Evolutionary conservation across 768 basidiomycete species (phyloP), one percentile per base, ranked within the genome.

Genomic region (Lactarius evosmus): DNA sequence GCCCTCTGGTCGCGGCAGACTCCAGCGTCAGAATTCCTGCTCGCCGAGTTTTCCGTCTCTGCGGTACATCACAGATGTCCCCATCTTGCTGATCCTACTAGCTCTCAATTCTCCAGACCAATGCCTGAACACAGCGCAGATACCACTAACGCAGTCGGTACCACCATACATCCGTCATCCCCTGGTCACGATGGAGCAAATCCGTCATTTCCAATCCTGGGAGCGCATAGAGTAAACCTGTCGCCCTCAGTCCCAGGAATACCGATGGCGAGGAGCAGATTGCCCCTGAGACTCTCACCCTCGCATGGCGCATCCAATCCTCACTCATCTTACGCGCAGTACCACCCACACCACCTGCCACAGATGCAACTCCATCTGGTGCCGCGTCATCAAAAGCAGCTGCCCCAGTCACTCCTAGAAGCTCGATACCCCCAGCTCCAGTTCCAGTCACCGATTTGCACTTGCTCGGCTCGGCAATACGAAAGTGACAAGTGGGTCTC

Each of bases 401-500:
- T 38, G 34, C 58, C 17, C 58, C 69, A 19, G 56, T 61, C 56
- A 58, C 67, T 29, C 59, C 60, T 14, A 41, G 68, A 6, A 66
- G 54, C 46, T 53, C 63, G 14, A 38, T 74, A 17, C 78, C 80
- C 19, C 70, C 74, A 0, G 69, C 71, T 7, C 70, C 79, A 3
- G 67, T 74, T 3, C 73, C 74, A 1, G 75, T 76, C 17, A 70
- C 80, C 11, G 85, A 87, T 68, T 73, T 79, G 4, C 75, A 78
- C 56, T 84, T 50, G 73, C 78, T 34, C 75, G 83, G 63, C 75
- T 89, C 33, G 82, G 83, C 16, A 83, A 85, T 1, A 79, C 86
- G 61, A 75, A 78, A n/a, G 72, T 84, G n/a, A 88, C 89, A 85
- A 86, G 84, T 58, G 83, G 86, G 11, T 77, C 78, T 25, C 64